Conservation (phyloP, 2,329 filamentous ascomycete species). For the Knufia petricola region DNA sequence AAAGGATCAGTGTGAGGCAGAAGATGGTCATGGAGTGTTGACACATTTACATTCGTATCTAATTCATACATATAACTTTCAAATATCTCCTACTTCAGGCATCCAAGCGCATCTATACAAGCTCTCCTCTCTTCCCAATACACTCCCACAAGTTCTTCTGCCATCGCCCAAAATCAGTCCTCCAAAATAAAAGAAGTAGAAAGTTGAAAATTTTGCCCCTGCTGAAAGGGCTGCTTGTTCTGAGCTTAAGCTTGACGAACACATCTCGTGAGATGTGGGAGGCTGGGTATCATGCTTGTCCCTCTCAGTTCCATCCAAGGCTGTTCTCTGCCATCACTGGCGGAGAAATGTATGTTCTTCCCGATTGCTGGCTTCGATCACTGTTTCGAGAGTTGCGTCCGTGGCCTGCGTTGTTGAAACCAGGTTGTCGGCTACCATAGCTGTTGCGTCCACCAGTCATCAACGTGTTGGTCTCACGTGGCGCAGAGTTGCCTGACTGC, state of each 20-base stretch:
- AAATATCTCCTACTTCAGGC: neutral
- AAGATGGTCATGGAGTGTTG: no score
- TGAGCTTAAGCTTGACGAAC: neutral
- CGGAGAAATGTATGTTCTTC: constrained; percentile 68
- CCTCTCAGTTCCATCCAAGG: constrained; percentile 79
- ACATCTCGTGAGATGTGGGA: neutral
- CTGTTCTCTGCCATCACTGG: constrained; percentile 92
- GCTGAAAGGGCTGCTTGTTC: neutral
- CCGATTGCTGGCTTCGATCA: constrained; percentile 37
- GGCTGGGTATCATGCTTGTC: neutral
- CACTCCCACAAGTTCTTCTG: neutral
- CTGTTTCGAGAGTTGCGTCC: constrained; percentile 50
- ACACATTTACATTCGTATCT: constrained; percentile 1
- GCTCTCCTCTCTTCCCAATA: neutral
- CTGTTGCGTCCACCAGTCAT: constrained; percentile 48
- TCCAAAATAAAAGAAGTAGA: constrained; percentile 4
- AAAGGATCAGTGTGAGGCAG: no score
- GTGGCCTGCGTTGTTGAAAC: constrained; percentile 30
- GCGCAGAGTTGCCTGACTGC: constrained; percentile 41
- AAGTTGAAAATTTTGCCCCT: constrained; percentile 1
- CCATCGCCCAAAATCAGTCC: neutral
- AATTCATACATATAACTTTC: constrained; percentile 7
- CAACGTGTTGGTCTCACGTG: constrained; percentile 30
- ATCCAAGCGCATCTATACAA: constrained; percentile 2
- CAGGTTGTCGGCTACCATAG: constrained; percentile 33